Conservation (phyloP, 1,284 basidiomycete species). For the Hortiboletus rubellus region DNA sequence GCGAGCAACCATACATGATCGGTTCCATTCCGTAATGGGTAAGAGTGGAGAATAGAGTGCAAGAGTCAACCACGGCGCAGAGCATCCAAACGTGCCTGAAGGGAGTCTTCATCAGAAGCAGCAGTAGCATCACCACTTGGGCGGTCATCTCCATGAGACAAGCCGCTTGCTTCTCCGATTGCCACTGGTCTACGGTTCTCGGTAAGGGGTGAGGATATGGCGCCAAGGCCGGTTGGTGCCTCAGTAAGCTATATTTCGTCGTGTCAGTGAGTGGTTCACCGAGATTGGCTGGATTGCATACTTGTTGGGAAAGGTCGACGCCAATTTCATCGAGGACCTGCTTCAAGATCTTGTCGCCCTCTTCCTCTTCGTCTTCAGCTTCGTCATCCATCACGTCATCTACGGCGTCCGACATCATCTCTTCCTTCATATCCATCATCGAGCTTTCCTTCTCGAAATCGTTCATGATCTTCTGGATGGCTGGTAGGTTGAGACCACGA, state of each 20-base stretch:
- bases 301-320: slow-evolving; percentile 89
- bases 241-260: slow-evolving; percentile 66
- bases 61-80: slow-evolving; percentile 58
- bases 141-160: slow-evolving; percentile 39
- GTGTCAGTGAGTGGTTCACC: slow-evolving; percentile 7
- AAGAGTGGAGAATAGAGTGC: not conserved
- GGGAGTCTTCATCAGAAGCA: slow-evolving; percentile 79
- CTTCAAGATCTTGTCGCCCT: slow-evolving; percentile 94
- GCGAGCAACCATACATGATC: not conserved
- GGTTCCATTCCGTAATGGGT: slow-evolving; percentile 3
- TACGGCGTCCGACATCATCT: slow-evolving; percentile 99
- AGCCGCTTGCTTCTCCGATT: slow-evolving; percentile 61
- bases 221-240: slow-evolving; percentile 70
- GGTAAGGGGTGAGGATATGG: slow-evolving; percentile 59
- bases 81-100: slow-evolving; percentile 86
- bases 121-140: slow-evolving; percentile 40
- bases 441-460: slow-evolving; percentile 98
- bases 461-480: slow-evolving; percentile 94
- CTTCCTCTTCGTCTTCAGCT: slow-evolving; percentile 90
- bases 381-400: slow-evolving; percentile 99
- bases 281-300: slow-evolving; percentile 36
- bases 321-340: slow-evolving; percentile 99
- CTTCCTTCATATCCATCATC: slow-evolving; percentile 99
- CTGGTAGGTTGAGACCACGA: slow-evolving; percentile 89
- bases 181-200: slow-evolving; percentile 78